phyloP scores from a whole-genome alignment of 1,139 yeast genomes.

The Saccharomyces hybrid region DNA sequence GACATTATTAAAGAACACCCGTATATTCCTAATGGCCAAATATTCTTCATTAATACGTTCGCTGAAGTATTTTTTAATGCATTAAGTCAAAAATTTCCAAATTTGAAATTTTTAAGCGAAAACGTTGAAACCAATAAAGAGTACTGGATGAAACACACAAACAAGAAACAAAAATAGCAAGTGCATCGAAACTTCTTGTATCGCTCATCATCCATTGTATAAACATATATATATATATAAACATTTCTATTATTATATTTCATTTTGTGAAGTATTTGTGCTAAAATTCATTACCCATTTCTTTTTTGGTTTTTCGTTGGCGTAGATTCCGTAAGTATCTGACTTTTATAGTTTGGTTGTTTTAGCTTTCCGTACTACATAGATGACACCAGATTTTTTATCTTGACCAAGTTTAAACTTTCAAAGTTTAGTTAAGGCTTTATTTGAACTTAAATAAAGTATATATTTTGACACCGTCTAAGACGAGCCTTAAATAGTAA shows the following conservation, averaged over 20 bases:
- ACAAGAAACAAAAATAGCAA: constrained; percentile 3
- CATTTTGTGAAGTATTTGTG: background rate
- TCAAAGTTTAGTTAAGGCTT: background rate
- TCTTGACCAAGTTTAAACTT: background rate
- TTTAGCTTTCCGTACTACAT: background rate
- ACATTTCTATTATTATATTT: background rate
- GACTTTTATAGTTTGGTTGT: background rate
- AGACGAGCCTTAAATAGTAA: background rate
- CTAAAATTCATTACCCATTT: background rate
- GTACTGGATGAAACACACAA: constrained; percentile 34
- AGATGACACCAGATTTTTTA: background rate
- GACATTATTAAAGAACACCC: constrained; percentile 37
- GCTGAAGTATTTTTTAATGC: constrained; percentile 69
- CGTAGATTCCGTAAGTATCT: background rate
- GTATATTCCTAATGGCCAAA: constrained; percentile 62
- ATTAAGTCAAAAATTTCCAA: constrained; percentile 51
- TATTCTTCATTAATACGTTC: constrained; percentile 75
- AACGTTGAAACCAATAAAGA: constrained; percentile 35
- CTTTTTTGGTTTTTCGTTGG: no score
- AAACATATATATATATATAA: background rate
- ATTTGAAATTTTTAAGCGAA: constrained; percentile 42
- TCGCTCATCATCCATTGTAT: background rate
- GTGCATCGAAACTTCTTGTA: background rate
- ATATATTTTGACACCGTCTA: background rate
- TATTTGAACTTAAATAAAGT: background rate